Percentiles rank a stretch among this genome's conserved stretches.
Evolutionary conservation across 2,329 filamentous ascomycete species (phyloP).

Genomic region (Cryphonectria japonica): DNA sequence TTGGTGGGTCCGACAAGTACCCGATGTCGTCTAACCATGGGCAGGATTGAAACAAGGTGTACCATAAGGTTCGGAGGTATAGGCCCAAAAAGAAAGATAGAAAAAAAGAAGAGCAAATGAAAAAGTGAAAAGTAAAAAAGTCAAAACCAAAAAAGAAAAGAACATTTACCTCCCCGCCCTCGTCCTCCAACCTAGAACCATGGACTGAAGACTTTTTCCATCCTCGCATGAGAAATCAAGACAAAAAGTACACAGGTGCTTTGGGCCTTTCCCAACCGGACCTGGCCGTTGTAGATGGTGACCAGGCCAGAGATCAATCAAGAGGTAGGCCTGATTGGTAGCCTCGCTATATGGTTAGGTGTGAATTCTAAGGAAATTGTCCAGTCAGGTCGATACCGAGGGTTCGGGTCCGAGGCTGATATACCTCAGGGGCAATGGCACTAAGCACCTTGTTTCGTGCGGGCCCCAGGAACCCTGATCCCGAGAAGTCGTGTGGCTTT

Average conservation of each 20-base stretch:
- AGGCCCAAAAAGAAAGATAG: background rate
- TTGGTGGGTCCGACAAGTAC: constrained; percentile 7
- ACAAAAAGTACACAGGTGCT: constrained; percentile 19
- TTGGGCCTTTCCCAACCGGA: constrained; percentile 8
- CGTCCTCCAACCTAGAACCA: constrained; percentile 2
- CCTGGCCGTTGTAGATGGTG: constrained; percentile 4
- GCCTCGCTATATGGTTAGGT: constrained; percentile 14
- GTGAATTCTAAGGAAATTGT: constrained; percentile 1
- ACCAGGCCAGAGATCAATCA: background rate
- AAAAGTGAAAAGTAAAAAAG: background rate
- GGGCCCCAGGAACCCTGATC: constrained; percentile 9
- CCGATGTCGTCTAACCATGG: constrained; percentile 1
- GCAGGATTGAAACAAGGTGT: background rate
- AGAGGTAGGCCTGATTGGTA: background rate
- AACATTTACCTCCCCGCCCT: no score
- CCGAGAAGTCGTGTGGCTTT: constrained; percentile 18
- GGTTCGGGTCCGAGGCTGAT: constrained; percentile 24
- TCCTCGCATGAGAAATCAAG: constrained; percentile 15
- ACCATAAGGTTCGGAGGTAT: constrained; percentile 3
- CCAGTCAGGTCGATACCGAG: constrained; percentile 19
- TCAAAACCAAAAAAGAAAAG: constrained; percentile 10
- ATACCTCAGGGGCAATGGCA: constrained; percentile 13
- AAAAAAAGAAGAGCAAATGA: background rate
- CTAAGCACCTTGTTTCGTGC: constrained; percentile 17
- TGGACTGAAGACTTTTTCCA: constrained; percentile 12